Evolutionary conservation across 805 yeast genomes (phyloP), one percentile per base, ranked within the genome.

Genomic region (Schizosaccharomyces osmophilus): DNA sequence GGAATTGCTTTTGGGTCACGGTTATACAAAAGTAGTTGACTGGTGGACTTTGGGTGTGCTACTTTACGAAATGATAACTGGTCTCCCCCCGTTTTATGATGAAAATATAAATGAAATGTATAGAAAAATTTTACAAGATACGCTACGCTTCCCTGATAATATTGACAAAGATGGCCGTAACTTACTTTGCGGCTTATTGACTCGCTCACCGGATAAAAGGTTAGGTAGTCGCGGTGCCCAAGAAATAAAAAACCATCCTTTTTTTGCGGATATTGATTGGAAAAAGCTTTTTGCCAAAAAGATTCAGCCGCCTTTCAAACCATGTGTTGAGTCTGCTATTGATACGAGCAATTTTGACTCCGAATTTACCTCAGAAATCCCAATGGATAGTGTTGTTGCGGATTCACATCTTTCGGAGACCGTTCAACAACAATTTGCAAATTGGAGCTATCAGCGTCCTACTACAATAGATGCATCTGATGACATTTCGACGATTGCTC

Each of bases 11-110:
- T 75, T 88, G 67, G 93, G 94, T 59, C 88, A 86, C 70, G 97
- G 97, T 1, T 93, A 93, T 72, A 88, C 97, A 1, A 82, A 95
- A 71, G 84, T 85, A 9, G 97, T 93, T 26, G 98, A 93, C 72
- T 93, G 96, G 90, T 93, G 98, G 98, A 93, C 98, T 1, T 76
- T 93, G 67, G 98, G 98, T 54, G 89, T 90, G 19, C 76, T 93
- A 61, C 75, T 93, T 57, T 93, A 87, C 70, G 98, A 90, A 69
- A 93, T 93, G 98, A 76, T 93, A 64, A 88, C 97, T 1, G 96
- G 97, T 0, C 77, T 93, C 66, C 98, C 98, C 4, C 98, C 98
- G 48, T 93, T 87, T 71, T 93, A 87, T 70, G 97, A 93, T 70
- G 96, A 89, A 69, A 93, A 89, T 72, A 85, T 85, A 5, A 84